Base-by-base conservation (phyloP, 768 basidiomycete genomes). In the Artomyces pyxidatus region DNA sequence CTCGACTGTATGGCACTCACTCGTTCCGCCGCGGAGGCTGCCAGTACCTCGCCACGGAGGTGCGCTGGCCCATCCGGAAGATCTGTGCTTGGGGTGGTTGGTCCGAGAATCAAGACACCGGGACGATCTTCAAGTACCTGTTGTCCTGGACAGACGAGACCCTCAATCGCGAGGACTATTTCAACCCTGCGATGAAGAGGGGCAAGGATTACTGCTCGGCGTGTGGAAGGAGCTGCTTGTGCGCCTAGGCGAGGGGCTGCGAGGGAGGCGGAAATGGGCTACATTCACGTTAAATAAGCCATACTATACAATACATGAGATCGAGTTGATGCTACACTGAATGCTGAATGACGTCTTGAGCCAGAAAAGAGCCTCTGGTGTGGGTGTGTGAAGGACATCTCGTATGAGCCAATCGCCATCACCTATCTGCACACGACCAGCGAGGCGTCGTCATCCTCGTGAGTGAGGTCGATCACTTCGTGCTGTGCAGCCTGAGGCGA, bases 71-170 rank as follows among this genome's bases (percentile, higher is more conserved):
- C 0, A 50, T 73, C 1, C 49, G 65, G 0, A 50, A 53, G 3
- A 69, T 75, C 21, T 75, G 72, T 47, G 66, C 68, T n/a, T 74
- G 73, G 71, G 73, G 69, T 32, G 74, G 72, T 3, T 74, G 73
- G 72, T 51, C 58, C 1, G 49, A 58, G 37, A 68, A 64, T 44
- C 64, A 58, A 4, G 65, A 73, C 45, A 65, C 62, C 43, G 39
- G 68, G 48, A 73, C 68, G 0, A 71, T 74, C 39, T 67, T 74
- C 37, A 68, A 68, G 48, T 71, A 73, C 50, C 54, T 72, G 8
- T 65, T 71, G 17, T 69, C 68, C 4, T 68, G 63, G 64, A 71
- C 68, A 42, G 68, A 74, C 52, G 59, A 67, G n/a, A 65, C 67
- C 0, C 56, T 48, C 1, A 56, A 64, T 12, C 61, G 65, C 1